These are phyloP conservation scores for Penicillium silybi DNA, from an alignment of 495 filamentous ascomycete genomes.

Conservation along the genomic window DNA sequence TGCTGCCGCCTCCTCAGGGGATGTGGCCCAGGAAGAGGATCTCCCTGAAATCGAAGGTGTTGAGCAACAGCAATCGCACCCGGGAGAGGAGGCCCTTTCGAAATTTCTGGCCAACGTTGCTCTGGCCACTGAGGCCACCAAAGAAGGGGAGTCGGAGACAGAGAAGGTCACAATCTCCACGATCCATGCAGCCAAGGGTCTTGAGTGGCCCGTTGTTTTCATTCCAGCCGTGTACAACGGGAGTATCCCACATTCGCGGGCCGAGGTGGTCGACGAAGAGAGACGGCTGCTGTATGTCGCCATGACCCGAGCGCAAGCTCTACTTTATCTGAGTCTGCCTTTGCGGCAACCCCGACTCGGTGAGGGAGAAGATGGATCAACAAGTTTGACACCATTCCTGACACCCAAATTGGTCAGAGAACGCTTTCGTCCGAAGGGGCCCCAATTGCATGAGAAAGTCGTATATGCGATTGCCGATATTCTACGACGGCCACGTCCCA, in stretches of 20 bases:
- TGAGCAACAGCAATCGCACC: constrained; percentile 55
- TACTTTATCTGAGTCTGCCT: constrained; percentile 90
- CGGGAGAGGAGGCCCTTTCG: constrained; percentile 64
- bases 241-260: constrained; percentile 88
- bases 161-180: constrained; percentile 88
- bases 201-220: constrained; percentile 98
- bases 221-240: constrained; percentile 88
- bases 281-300: constrained; percentile 90
- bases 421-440: constrained; percentile 55
- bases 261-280: constrained; percentile 89
- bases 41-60: constrained; percentile 77
- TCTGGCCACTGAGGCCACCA: constrained; percentile 69
- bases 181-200: constrained; percentile 93
- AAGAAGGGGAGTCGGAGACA: constrained; percentile 43
- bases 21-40: constrained; percentile 54
- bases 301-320: constrained; percentile 89
- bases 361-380: constrained; percentile 47
- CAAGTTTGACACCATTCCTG: constrained; percentile 62
- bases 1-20: constrained; percentile 25
- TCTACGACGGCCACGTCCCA: constrained; percentile 53
- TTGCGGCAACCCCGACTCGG: constrained; percentile 53
- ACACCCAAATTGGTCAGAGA: constrained; percentile 41
- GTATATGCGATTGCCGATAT: constrained; percentile 61
- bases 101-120: constrained; percentile 88
- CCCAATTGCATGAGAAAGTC: constrained; percentile 49